Evolutionary conservation across 768 basidiomycete species (phyloP), one percentile per base, ranked within the genome.

Genomic region (Sporobolomyces pararoseus): DNA sequence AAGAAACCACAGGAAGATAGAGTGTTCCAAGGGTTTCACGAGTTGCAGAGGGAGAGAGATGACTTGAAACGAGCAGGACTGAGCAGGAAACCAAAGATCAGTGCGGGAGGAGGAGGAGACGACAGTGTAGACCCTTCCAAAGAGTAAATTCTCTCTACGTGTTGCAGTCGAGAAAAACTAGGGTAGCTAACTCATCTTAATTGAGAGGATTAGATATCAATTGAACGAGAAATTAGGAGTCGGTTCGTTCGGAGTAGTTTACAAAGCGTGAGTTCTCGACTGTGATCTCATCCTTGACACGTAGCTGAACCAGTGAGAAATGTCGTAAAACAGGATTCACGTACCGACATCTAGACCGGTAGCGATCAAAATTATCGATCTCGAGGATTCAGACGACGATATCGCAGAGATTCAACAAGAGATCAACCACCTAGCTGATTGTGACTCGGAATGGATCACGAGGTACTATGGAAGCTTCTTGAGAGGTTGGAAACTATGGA

Each of bases 381-480:
- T 99, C 68, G 96, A 99, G 80, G 91, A 96, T 80, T 91, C 93
- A 31, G 94, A 97, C 80, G 96, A 99, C 78, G 96, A 98, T 79
- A 98, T 99, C 74, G 87, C 90, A 23, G 96, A 99, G 80, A 99
- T 99, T 57, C 96, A 99, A 78, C 91, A 65, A 79, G 96, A 99
- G 80, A 99, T 99, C 74, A 90, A 93, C 25, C 96, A 90, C 79
- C 84, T 99, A 34, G 91, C 93, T 1, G 90, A 90, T 75, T 95
- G 93, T 81, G 92, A 94, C 79, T 97, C 94, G 7, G 91, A 93
- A 81, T 92, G 91, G 79, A 91, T 99, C 62, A 98, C 96, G 49
- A 84, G 89, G 53, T 98, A 98, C 79, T 97, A 96, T 77, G 94
- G 92, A 52, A 93, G 91, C 55, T 99, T 99, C 80, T 91, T 99